phyloP scores from a whole-genome alignment of 176 grass and related monocot species.

The Phoenix roebelenii region DNA sequence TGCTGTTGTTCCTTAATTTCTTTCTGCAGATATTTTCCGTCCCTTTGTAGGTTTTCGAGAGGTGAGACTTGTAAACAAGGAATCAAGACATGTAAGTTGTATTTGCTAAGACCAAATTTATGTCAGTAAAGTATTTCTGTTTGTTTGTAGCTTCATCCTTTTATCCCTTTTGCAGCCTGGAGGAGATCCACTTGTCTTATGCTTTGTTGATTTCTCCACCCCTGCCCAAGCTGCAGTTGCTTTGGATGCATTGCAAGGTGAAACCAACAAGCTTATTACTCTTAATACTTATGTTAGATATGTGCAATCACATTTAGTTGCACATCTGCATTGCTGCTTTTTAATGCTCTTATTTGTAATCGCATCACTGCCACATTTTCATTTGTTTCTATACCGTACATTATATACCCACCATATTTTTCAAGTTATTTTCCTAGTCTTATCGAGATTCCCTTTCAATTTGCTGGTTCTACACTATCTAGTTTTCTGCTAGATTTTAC shows the following conservation, averaged over 20 bases:
- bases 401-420: too few relatives aligned
- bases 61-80: constrained; percentile 65
- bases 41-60: constrained; percentile 56
- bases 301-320: constrained; percentile 8
- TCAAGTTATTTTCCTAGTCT: too few relatives aligned
- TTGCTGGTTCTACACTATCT: too few relatives aligned
- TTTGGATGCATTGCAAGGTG: constrained; percentile 55
- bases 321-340: constrained; percentile 5
- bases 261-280: constrained; percentile 14
- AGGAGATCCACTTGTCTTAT: constrained; percentile 67
- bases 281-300: not conserved
- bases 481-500: too few relatives aligned
- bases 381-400: not conserved
- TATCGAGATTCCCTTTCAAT: too few relatives aligned
- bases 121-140: too few relatives aligned
- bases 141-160: not conserved
- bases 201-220: constrained; percentile 57
- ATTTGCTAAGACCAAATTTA: too few relatives aligned
- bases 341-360: not conserved
- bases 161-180: constrained; percentile 55
- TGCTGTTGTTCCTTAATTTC: constrained; percentile 26
- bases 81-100: constrained; percentile 76
- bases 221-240: constrained; percentile 39
- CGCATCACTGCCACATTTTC: not conserved
- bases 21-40: constrained; percentile 59